phyloP scores from a whole-genome alignment of 2,329 filamentous ascomycete genomes.

The Colletotrichum sojae region DNA sequence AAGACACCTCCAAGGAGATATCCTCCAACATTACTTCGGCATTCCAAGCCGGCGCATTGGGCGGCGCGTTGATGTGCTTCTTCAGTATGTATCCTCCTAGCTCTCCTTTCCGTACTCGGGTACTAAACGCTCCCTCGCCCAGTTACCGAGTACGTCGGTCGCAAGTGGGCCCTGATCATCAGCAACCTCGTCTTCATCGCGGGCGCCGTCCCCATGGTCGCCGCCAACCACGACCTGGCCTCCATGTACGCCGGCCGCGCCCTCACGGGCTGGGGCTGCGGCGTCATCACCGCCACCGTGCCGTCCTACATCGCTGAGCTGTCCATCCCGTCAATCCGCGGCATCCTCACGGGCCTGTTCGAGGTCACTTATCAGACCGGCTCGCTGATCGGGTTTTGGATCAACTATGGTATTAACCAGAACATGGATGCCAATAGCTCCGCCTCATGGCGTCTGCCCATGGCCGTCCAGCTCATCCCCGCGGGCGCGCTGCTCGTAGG shows the following conservation, averaged over 20 bases:
- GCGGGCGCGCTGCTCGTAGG: slow-evolving; percentile 59
- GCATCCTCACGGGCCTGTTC: slow-evolving; percentile 69
- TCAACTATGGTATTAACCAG: slow-evolving; percentile 60
- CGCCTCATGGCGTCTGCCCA: slow-evolving; percentile 63
- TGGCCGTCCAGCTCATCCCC: slow-evolving; percentile 63
- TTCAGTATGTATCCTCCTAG: slow-evolving; percentile 45
- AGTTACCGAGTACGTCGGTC: slow-evolving; percentile 64
- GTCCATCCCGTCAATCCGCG: slow-evolving; percentile 70
- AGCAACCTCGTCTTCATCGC: slow-evolving; percentile 60
- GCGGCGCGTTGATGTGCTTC: slow-evolving; percentile 65
- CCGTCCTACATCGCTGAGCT: slow-evolving; percentile 76
- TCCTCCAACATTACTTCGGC: slow-evolving; percentile 62
- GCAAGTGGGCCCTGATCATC: slow-evolving; percentile 64
- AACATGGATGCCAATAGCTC: slow-evolving; percentile 51
- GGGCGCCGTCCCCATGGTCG: slow-evolving; percentile 60
- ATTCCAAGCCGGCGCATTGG: slow-evolving; percentile 66
- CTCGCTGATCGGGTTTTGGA: slow-evolving; percentile 66
- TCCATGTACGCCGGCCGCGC: slow-evolving; percentile 68
- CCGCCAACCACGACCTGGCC: slow-evolving; percentile 56
- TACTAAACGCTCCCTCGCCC: background rate
- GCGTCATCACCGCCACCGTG: slow-evolving; percentile 70
- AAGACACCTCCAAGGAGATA: slow-evolving; percentile 48
- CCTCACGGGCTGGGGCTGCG: slow-evolving; percentile 70
- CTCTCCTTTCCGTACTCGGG: too few relatives aligned
- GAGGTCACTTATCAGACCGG: slow-evolving; percentile 69